phyloP scores from a whole-genome alignment of 192 early-diverging fungal genomes.

The Entomortierella chlamydospora region DNA sequence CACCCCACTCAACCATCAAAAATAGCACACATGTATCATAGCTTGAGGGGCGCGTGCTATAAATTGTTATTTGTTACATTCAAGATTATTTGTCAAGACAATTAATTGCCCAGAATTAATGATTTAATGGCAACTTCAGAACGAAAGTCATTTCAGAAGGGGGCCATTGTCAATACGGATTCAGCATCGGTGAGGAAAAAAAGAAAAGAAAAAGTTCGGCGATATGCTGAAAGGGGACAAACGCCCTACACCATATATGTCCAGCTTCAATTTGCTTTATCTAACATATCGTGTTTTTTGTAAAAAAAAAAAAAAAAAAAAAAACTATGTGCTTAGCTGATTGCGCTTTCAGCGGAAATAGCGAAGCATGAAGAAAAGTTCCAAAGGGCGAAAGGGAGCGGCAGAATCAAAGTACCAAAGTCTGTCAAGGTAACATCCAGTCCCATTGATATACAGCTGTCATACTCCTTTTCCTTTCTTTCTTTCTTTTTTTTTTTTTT shows the following conservation, averaged over 20 bases:
- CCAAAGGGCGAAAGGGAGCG: constrained; percentile 13
- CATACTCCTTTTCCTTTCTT: not conserved
- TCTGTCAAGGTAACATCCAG: constrained; percentile 26
- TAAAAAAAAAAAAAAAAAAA: too few relatives aligned
- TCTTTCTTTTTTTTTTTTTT: not conserved
- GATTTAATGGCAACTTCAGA: constrained; percentile 32
- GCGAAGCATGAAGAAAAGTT: constrained; percentile 45
- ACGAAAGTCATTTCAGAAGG: constrained; percentile 14
- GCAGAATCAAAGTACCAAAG: constrained; percentile 22
- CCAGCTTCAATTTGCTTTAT: not conserved
- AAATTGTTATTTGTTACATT: too few relatives aligned
- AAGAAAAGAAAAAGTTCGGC: too few relatives aligned
- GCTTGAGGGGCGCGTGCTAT: not conserved
- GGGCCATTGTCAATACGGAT: constrained; percentile 22
- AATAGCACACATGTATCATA: not conserved
- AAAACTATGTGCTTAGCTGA: constrained; percentile 26
- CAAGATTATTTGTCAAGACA: too few relatives aligned
- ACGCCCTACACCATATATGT: not conserved
- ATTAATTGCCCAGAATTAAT: too few relatives aligned
- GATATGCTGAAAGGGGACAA: too few relatives aligned
- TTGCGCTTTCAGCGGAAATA: constrained; percentile 35
- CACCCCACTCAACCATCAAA: not conserved
- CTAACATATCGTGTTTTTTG: too few relatives aligned
- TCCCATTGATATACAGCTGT: not conserved
- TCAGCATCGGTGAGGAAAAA: constrained; percentile 31